Base-by-base conservation (phyloP, 2,329 filamentous ascomycete genomes). In the Trichoderma guizhouense region DNA sequence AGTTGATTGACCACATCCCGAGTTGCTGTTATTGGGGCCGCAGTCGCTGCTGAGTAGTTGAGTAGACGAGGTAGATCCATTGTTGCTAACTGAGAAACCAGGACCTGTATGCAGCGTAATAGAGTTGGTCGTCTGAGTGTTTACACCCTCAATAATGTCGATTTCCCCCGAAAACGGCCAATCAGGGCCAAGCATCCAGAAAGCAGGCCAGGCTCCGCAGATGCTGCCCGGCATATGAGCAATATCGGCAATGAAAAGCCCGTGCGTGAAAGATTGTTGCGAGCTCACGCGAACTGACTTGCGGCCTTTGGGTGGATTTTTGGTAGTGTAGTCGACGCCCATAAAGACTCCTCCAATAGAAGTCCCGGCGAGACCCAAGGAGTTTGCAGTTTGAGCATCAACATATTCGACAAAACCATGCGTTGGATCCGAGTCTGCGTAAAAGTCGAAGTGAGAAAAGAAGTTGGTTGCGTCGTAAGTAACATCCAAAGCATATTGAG, bases 121-220 rank as follows among this genome's bases (percentile, higher is more conserved):
- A 60, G 85, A 81, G 79, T 92, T 88, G 72, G 84, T 81, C 3
- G 82, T 79, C 73, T 89, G 86, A 26, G 84, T 82, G 82, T 93
- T 93, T 75, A 94, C 91, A 47, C 92, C 92, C 82, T 95, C 93
- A 76, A 95, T 89, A 76, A 95, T 92, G 79, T 95, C 93, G 76
- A 95, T 92, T 82, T 95, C 93, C 61, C 92, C 92, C 8, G 84
- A 83, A 55, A 79, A 79, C 2, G 93, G 93, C 93, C 93, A 95
- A 77, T 87, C 81, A n/a, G 86, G 83, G 18, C 92, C 92, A 39
- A 93, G 86, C 66, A 84, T 85, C 88, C 88, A 92, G 79, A 91
- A 92, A 15, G 92, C 92, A 1, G 92, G 92, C 93, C 93, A 95
- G 15, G 89, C 87, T 39, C 92, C 92, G 77, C 92, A 94, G 73